Evolutionary conservation across 2,329 filamentous ascomycete species (phyloP).

Genomic region (Ceratocystis cacaofunesta): DNA sequence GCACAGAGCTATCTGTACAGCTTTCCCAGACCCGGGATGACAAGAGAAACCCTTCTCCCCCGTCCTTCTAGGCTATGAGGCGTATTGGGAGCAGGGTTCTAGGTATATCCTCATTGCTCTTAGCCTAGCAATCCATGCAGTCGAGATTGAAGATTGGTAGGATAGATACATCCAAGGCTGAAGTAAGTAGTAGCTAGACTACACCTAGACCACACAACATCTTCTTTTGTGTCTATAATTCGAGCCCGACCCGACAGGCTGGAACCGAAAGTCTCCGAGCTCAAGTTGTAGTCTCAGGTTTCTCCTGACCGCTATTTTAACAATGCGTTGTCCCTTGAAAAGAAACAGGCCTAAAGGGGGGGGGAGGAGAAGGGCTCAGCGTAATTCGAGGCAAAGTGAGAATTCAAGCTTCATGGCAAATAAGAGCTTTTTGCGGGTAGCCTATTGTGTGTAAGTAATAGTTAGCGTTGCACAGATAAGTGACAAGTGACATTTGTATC

Average conservation of each 20-base stretch:
- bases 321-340: background rate
- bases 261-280: conserved; percentile 5
- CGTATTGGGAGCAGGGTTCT: background rate
- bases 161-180: background rate
- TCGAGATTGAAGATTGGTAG: background rate
- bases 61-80: background rate
- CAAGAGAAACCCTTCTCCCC: background rate
- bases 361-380: background rate
- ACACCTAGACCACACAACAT: background rate
- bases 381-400: no score
- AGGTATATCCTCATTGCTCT: background rate
- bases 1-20: background rate
- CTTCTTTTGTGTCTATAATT: background rate
- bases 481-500: background rate
- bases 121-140: background rate
- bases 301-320: background rate
- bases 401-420: no score
- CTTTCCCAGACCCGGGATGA: background rate
- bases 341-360: background rate
- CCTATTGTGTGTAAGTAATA: no score
- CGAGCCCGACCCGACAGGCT: background rate
- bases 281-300: background rate
- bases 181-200: background rate
- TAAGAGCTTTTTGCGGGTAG: no score
- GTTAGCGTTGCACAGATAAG: background rate